Percentiles rank a stretch among this genome's conserved stretches.
Evolutionary conservation across 176 grass and related monocot genomes (phyloP).

Genomic region (Elaeis guineensis): DNA sequence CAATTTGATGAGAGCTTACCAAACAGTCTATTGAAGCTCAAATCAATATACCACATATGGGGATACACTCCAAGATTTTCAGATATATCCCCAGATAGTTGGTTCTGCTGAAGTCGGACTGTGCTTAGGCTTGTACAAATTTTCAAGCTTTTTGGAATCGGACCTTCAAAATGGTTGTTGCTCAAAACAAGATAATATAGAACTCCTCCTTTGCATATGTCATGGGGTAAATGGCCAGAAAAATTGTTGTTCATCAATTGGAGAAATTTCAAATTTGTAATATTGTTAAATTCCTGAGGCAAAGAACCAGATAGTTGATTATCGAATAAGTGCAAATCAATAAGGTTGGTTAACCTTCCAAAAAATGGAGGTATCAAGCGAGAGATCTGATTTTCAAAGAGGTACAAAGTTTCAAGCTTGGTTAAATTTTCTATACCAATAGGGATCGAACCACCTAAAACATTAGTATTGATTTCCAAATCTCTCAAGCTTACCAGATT

Average conservation of each 20-base stretch:
- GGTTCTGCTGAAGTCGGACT: background rate
- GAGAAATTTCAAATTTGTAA: no score
- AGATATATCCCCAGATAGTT: conserved; percentile 21
- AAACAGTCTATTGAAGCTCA: background rate
- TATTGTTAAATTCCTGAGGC: no score
- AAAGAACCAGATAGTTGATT: conserved; percentile 5
- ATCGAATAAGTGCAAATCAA: background rate
- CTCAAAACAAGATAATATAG: no score
- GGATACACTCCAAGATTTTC: conserved; percentile 15
- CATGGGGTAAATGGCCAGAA: no score
- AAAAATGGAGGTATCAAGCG: background rate
- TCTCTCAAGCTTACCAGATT: no score
- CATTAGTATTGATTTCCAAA: fast-evolving
- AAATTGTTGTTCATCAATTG: no score
- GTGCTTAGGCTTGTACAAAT: background rate
- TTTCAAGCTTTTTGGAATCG: conserved; percentile 6
- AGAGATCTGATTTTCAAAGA: no score
- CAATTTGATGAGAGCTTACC: background rate
- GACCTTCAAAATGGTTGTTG: conserved; percentile 1
- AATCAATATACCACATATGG: background rate
- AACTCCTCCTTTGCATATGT: no score
- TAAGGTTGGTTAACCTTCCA: no score
- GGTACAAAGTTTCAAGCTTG: background rate
- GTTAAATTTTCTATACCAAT: no score
- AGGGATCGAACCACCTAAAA: no score